Evolutionary conservation across 352 stramenopile genomes (phyloP).

Genomic region (Globisporangium canariense): DNA sequence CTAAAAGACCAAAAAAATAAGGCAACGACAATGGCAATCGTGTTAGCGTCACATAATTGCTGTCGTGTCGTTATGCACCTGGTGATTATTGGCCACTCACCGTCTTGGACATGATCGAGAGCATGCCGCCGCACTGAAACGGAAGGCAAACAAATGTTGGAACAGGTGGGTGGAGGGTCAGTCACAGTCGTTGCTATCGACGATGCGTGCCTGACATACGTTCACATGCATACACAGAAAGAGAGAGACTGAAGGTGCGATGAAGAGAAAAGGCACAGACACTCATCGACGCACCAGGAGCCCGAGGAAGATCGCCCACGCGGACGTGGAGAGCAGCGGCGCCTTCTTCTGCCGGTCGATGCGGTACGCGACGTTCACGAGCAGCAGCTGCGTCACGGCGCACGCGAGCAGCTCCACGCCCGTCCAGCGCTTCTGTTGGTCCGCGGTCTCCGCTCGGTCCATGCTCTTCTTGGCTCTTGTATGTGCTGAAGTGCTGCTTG

Average conservation of each 20-base stretch:
- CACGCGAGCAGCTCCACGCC: slow-evolving; percentile 45
- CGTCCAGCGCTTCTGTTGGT: slow-evolving; percentile 33
- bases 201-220: neutral
- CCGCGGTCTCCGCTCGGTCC: neutral
- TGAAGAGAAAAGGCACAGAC: neutral
- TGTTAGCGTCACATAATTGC: neutral
- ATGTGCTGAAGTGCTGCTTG: neutral
- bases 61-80: neutral
- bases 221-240: neutral
- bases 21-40: neutral
- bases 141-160: neutral
- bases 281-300: slow-evolving; percentile 26
- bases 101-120: slow-evolving; percentile 26
- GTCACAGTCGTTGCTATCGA: neutral
- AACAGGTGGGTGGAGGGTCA: no score
- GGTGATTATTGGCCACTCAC: neutral
- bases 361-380: slow-evolving; percentile 57
- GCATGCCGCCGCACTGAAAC: slow-evolving; percentile 28
- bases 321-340: slow-evolving; percentile 42
- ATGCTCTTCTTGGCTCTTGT: neutral
- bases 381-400: slow-evolving; percentile 40
- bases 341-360: slow-evolving; percentile 37
- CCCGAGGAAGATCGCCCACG: slow-evolving; percentile 54
- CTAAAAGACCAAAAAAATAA: neutral
- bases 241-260: no score